phyloP scores from a whole-genome alignment of 1,284 basidiomycete species.

The Anthracocystis walkeri region DNA sequence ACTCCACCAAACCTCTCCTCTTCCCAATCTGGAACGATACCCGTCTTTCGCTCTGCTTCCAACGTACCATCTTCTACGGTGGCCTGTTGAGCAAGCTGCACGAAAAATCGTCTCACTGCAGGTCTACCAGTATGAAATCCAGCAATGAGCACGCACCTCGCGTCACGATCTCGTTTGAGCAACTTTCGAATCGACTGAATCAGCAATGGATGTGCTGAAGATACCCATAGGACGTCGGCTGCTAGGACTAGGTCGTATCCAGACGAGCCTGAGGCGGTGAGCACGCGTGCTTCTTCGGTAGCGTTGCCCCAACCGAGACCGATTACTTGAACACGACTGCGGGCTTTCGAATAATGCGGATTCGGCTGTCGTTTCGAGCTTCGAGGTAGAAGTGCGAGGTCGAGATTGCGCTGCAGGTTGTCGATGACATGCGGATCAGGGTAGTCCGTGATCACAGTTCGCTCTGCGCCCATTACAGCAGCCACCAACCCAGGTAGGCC shows the following conservation, averaged over 20 bases:
- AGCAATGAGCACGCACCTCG: constrained; percentile 56
- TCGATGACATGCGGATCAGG: constrained; percentile 46
- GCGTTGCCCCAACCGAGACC: constrained; percentile 47
- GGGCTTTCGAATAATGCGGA: constrained; percentile 19
- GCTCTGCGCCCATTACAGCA: constrained; percentile 39
- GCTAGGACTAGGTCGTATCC: constrained; percentile 57
- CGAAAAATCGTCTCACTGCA: constrained; percentile 59
- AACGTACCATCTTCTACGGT: constrained; percentile 1
- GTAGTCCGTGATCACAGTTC: constrained; percentile 53
- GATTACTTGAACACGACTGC: constrained; percentile 18
- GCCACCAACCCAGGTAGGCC: constrained; percentile 59
- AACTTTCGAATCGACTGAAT: constrained; percentile 56
- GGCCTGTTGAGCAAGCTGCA: constrained; percentile 23
- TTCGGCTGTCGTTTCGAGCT: not conserved
- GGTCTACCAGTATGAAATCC: constrained; percentile 66
- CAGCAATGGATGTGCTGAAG: constrained; percentile 57
- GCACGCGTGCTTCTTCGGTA: constrained; percentile 17
- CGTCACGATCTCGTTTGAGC: constrained; percentile 31
- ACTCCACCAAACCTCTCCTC: constrained; percentile 42
- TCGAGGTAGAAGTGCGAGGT: constrained; percentile 20
- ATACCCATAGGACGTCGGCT: constrained; percentile 67
- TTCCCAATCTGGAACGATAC: constrained; percentile 51
- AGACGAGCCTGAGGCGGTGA: not conserved
- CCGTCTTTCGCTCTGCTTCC: constrained; percentile 14
- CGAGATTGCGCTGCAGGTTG: constrained; percentile 35